These are phyloP conservation scores for Exophiala mesophila DNA, from an alignment of 2,329 filamentous ascomycete species.

Conservation along the genomic window DNA sequence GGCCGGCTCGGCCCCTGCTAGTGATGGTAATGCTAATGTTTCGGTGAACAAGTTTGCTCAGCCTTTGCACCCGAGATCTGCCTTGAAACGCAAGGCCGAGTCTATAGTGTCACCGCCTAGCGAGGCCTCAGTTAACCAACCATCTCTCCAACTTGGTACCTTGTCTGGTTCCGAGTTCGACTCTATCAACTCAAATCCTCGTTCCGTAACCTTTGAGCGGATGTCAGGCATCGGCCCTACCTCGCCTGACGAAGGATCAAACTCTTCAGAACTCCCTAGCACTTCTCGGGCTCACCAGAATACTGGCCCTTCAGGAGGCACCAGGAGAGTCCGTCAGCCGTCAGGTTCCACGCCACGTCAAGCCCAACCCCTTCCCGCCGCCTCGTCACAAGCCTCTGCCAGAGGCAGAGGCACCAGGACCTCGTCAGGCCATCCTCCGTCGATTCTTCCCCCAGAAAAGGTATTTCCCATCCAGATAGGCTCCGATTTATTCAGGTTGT, in stretches of 20 bases:
- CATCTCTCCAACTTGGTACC: conserved; percentile 8
- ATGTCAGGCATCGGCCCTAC: conserved; percentile 24
- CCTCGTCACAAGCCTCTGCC: conserved; percentile 14
- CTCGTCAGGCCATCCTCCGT: conserved; percentile 23
- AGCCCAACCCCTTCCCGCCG: conserved; percentile 4
- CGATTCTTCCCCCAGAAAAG: conserved; percentile 50
- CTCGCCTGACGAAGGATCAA: conserved; percentile 25
- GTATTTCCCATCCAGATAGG: conserved; percentile 69
- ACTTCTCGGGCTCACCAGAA: conserved; percentile 9
- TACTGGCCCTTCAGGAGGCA: conserved; percentile 7
- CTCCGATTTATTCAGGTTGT: conserved; percentile 62
- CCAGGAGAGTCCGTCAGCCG: conserved; percentile 13
- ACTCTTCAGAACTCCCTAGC: conserved; percentile 18
- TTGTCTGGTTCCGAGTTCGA: conserved; percentile 9
- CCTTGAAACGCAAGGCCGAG: conserved; percentile 21
- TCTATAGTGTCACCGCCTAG: conserved; percentile 13
- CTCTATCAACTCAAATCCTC: conserved; percentile 9
- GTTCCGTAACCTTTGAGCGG: conserved; percentile 23
- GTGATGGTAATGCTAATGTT: conserved; percentile 13
- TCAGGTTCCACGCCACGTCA: conserved; percentile 14
- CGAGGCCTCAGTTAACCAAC: conserved; percentile 9
- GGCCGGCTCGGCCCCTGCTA: conserved; percentile 8
- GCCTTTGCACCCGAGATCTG: conserved; percentile 21
- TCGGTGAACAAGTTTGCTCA: conserved; percentile 16
- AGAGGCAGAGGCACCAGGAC: conserved; percentile 17